phyloP scores from a whole-genome alignment of 495 filamentous ascomycete species.

The Xylaria acuta region DNA sequence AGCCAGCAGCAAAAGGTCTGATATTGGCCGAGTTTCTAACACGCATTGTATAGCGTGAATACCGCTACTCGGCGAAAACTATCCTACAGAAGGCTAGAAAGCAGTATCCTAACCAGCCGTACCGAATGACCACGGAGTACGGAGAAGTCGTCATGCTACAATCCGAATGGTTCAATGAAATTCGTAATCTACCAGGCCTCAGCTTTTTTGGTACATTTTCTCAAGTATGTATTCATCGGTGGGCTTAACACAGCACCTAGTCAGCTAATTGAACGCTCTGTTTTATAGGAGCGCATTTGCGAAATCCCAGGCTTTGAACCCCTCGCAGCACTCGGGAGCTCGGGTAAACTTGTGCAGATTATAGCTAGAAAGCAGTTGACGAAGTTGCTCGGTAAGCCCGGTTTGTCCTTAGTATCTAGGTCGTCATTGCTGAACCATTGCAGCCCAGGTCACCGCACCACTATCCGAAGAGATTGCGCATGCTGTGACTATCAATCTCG shows the following conservation, averaged over 20 bases:
- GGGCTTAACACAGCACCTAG: not conserved
- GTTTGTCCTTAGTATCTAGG: not conserved
- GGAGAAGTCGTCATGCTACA: constrained; percentile 50
- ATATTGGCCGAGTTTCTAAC: not conserved
- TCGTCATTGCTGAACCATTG: not conserved
- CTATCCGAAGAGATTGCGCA: constrained; percentile 51
- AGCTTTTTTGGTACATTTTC: constrained; percentile 45
- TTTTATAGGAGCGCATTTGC: constrained; percentile 21
- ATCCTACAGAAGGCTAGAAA: constrained; percentile 24
- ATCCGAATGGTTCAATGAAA: constrained; percentile 53
- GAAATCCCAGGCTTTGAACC: constrained; percentile 48
- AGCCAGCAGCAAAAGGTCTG: not conserved
- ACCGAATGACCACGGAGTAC: constrained; percentile 37
- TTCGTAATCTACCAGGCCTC: constrained; percentile 49
- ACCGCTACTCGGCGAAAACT: not conserved
- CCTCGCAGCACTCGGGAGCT: too few relatives aligned
- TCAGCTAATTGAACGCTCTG: constrained; percentile 1
- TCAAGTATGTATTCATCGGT: constrained; percentile 38
- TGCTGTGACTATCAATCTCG: constrained; percentile 43
- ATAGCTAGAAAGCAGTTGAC: constrained; percentile 56
- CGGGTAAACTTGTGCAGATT: constrained; percentile 39
- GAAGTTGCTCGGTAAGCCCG: constrained; percentile 48
- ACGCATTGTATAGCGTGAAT: constrained; percentile 19
- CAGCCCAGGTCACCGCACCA: constrained; percentile 42
- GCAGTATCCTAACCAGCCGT: constrained; percentile 32